Conservation (phyloP, 805 yeast genomes). For the Candida maesae region DNA sequence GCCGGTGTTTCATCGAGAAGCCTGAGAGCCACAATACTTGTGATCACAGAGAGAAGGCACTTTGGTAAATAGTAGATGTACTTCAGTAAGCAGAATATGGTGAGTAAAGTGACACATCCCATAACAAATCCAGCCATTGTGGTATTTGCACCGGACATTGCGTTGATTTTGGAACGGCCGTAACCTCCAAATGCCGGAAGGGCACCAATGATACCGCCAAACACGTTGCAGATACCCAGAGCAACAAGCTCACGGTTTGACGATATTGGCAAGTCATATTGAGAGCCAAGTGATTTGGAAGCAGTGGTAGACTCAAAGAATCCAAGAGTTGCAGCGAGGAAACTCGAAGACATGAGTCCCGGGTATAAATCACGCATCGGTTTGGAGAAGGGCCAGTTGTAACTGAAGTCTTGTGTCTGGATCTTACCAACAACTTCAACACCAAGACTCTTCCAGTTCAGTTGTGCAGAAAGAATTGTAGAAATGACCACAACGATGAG, state of each 20-base stretch:
- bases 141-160: constrained; percentile 82
- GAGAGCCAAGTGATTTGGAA: constrained; percentile 76
- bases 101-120: constrained; percentile 70
- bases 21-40: constrained; percentile 72
- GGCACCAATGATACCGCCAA: constrained; percentile 54
- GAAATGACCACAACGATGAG: constrained; percentile 59
- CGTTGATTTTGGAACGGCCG: constrained; percentile 87
- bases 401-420: constrained; percentile 43
- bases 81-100: constrained; percentile 56
- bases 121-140: constrained; percentile 80
- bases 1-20: constrained; percentile 81
- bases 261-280: constrained; percentile 67
- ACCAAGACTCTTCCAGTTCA: constrained; percentile 51
- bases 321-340: constrained; percentile 80
- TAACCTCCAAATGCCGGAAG: constrained; percentile 95
- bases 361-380: constrained; percentile 45
- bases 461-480: constrained; percentile 50
- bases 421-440: constrained; percentile 71
- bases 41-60: constrained; percentile 76
- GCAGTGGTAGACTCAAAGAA: constrained; percentile 94
- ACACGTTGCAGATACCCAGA: constrained; percentile 65
- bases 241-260: constrained; percentile 91
- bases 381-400: constrained; percentile 55
- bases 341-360: constrained; percentile 60
- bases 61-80: constrained; percentile 71